Conservation (phyloP, 257 asterid species). For the Plantago elongata region DNA sequence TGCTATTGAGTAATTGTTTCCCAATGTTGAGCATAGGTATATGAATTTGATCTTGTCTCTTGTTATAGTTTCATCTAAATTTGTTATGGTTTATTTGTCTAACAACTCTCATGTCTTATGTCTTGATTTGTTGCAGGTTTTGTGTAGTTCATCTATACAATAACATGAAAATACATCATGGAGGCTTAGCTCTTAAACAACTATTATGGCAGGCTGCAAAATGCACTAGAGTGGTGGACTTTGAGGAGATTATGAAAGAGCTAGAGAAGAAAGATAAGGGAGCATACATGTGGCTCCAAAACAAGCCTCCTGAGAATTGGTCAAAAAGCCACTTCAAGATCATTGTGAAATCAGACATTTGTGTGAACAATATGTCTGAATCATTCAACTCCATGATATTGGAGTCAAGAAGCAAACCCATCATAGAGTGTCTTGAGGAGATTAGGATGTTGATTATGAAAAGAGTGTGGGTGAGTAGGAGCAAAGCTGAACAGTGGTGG, state of each 20-base stretch:
- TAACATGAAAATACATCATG: not conserved
- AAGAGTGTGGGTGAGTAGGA: slow-evolving; percentile 1
- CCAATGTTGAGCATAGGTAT: not conserved
- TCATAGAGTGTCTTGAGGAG: not conserved
- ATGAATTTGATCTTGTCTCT: too few species aligned
- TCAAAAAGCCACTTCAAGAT: slow-evolving; percentile 8
- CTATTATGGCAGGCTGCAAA: slow-evolving; percentile 2
- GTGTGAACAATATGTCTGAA: slow-evolving; percentile 11
- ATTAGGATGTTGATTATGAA: slow-evolving; percentile 1
- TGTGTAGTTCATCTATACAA: slow-evolving; percentile 9
- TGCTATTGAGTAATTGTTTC: not conserved
- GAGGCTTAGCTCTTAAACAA: not conserved
- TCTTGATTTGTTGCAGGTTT: too few species aligned
- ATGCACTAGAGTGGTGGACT: not conserved
- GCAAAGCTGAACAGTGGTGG: not conserved
- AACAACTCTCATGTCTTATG: too few species aligned
- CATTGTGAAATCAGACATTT: not conserved
- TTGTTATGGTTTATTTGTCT: too few species aligned
- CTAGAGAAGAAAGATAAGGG: not conserved
- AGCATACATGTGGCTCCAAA: not conserved
- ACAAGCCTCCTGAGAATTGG: not conserved
- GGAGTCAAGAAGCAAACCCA: slow-evolving; percentile 1
- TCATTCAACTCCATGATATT: slow-evolving; percentile 6
- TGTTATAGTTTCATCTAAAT: too few species aligned
- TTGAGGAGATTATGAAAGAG: not conserved